Percentiles rank a stretch among this genome's conserved stretches.
phyloP scores from a whole-genome alignment of 2,329 filamentous ascomycete species.

The Aspergillus vadensis region DNA sequence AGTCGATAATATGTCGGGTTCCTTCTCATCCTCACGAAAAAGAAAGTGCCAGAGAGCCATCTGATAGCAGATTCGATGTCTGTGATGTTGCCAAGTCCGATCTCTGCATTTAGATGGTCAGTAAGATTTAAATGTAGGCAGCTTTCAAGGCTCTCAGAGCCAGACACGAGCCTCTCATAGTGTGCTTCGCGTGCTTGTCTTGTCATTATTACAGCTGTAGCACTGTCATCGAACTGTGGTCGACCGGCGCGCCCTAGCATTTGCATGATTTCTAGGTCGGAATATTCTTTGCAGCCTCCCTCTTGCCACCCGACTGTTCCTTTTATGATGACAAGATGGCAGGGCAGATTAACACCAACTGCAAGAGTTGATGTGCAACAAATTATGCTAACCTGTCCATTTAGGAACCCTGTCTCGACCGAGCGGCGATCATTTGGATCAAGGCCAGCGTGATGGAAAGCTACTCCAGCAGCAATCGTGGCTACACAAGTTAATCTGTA shows the following conservation, averaged over 20 bases:
- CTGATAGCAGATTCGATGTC: slow-evolving; percentile 65
- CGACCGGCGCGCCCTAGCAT: slow-evolving; percentile 84
- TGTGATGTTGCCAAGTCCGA: slow-evolving; percentile 72
- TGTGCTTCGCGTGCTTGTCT: slow-evolving; percentile 62
- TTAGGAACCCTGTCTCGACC: slow-evolving; percentile 69
- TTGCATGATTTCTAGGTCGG: slow-evolving; percentile 84
- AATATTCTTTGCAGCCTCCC: slow-evolving; percentile 66
- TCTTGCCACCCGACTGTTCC: slow-evolving; percentile 70
- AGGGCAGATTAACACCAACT: slow-evolving; percentile 80
- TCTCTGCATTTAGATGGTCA: slow-evolving; percentile 82
- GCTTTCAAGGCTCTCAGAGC: slow-evolving; percentile 74
- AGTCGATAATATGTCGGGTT: slow-evolving; percentile 73
- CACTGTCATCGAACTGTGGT: slow-evolving; percentile 78
- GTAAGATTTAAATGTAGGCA: slow-evolving; percentile 76
- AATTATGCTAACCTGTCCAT: slow-evolving; percentile 74
- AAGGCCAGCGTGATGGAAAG: slow-evolving; percentile 81
- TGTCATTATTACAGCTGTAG: slow-evolving; percentile 78
- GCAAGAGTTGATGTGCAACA: slow-evolving; percentile 86
- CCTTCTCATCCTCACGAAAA: slow-evolving; percentile 71
- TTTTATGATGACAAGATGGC: slow-evolving; percentile 81
- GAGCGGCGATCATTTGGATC: slow-evolving; percentile 63
- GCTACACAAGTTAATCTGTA: slow-evolving; percentile 33
- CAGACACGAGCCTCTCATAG: slow-evolving; percentile 74
- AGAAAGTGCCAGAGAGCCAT: slow-evolving; percentile 77
- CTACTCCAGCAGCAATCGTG: slow-evolving; percentile 62